phyloP scores from a whole-genome alignment of 2,329 filamentous ascomycete genomes.

The Akanthomyces uredinophilus region DNA sequence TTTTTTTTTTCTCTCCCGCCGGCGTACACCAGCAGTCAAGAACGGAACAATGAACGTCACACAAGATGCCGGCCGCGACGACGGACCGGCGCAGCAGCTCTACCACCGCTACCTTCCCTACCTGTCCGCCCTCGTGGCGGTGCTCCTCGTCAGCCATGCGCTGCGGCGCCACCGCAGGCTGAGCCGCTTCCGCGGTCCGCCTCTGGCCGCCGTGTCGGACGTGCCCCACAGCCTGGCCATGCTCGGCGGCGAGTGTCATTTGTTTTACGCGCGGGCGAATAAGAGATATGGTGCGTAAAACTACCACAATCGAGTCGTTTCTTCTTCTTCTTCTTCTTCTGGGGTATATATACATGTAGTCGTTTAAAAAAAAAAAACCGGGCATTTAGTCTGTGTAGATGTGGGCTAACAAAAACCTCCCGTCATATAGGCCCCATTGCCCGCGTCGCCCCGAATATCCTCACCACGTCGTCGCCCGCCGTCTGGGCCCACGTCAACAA shows the following conservation, averaged over 20 bases:
- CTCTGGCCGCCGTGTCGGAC: slow-evolving; percentile 20
- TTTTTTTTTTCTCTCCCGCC: no score
- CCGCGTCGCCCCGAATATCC: slow-evolving; percentile 38
- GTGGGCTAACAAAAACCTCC: no score
- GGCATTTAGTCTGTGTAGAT: no score
- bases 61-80: neutral
- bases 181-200: slow-evolving; percentile 21
- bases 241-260: slow-evolving; percentile 19
- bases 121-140: neutral
- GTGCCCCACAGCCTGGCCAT: slow-evolving; percentile 24
- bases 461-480: slow-evolving; percentile 45
- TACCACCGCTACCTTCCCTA: neutral
- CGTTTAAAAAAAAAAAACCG: no score
- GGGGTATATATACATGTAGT: no score
- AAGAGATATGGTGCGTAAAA: slow-evolving; percentile 26
- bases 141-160: slow-evolving; percentile 1
- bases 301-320: no score
- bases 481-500: slow-evolving; percentile 40
- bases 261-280: slow-evolving; percentile 24
- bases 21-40: no score
- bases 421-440: slow-evolving; percentile 27
- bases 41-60: neutral
- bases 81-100: neutral
- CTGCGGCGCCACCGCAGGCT: slow-evolving; percentile 16
- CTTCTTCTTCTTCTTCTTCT: neutral